Percentiles rank a stretch among this genome's conserved stretches.
Conservation (phyloP, 2,329 filamentous ascomycete genomes). For the Harringtonia lauricola region DNA sequence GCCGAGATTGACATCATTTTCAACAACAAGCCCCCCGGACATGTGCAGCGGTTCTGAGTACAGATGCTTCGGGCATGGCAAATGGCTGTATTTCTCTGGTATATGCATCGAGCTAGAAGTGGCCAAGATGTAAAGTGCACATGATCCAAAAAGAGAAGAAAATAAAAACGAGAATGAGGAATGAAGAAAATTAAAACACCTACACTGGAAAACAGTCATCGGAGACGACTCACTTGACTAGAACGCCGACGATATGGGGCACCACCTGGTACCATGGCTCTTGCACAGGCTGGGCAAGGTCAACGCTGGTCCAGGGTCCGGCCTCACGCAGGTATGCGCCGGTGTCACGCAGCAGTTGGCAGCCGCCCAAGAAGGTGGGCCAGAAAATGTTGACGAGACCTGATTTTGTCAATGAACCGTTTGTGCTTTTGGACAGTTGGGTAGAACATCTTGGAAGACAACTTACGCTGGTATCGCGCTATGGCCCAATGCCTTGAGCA, state of each 20-base stretch:
- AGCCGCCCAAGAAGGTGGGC: slow-evolving; percentile 40
- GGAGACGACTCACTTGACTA: slow-evolving; percentile 37
- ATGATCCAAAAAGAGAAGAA: not conserved
- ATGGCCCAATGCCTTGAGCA: slow-evolving; percentile 27
- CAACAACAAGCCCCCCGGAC: slow-evolving; percentile 43
- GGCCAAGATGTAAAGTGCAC: not conserved
- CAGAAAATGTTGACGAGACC: slow-evolving; percentile 40
- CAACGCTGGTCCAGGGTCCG: slow-evolving; percentile 38
- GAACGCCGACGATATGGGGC: slow-evolving; percentile 39
- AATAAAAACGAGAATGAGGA: not conserved
- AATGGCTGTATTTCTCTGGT: no score
- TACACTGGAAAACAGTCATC: no score
- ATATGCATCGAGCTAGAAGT: no score
- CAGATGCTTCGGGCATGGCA: no score
- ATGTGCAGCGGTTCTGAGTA: slow-evolving; percentile 22
- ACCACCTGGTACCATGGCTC: slow-evolving; percentile 31
- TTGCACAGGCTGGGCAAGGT: slow-evolving; percentile 28
- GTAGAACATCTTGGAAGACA: not conserved
- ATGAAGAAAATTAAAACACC: not conserved
- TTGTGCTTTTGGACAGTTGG: not conserved
- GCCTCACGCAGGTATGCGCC: slow-evolving; percentile 32
- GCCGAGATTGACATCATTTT: slow-evolving; percentile 47
- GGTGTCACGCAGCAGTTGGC: slow-evolving; percentile 38
- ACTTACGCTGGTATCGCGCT: slow-evolving; percentile 39
- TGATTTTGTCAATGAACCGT: slow-evolving; percentile 13